These are phyloP conservation scores for Paraglomus occultum DNA, from an alignment of 192 early-diverging fungal species.

Conservation along the genomic window DNA sequence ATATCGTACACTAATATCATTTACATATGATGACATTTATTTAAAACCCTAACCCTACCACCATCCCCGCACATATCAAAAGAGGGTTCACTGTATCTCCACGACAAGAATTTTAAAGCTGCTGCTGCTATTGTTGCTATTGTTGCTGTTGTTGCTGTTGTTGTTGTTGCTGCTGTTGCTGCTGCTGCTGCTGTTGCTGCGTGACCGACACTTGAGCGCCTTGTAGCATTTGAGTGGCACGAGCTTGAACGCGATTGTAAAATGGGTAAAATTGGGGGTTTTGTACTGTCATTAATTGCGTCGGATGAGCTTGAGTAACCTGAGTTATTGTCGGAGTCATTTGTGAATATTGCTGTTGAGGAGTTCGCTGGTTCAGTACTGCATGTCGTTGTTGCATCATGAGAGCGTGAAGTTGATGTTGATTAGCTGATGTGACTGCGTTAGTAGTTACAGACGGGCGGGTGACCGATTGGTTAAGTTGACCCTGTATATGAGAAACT, in stretches of 20 bases:
- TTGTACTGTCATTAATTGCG: constrained; percentile 28
- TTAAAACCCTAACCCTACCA: too few relatives aligned
- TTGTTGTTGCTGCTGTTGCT: constrained; percentile 33
- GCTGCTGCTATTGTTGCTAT: constrained; percentile 28
- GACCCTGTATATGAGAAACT: not conserved
- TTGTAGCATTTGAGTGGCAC: constrained; percentile 25
- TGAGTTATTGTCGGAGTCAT: constrained; percentile 32
- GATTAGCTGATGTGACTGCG: not conserved
- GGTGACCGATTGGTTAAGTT: not conserved
- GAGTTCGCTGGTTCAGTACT: constrained; percentile 22
- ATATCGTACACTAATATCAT: too few relatives aligned
- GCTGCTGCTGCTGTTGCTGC: constrained; percentile 32
- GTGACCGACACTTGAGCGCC: constrained; percentile 31
- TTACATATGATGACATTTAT: too few relatives aligned
- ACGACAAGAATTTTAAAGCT: not conserved
- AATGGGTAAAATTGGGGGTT: constrained; percentile 25
- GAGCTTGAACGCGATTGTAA: constrained; percentile 29
- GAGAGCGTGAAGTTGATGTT: not conserved
- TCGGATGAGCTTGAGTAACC: constrained; percentile 28
- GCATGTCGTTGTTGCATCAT: constrained; percentile 21
- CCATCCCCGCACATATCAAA: too few relatives aligned
- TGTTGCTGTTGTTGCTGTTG: constrained; percentile 32
- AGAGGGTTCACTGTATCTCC: too few relatives aligned
- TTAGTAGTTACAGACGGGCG: not conserved
- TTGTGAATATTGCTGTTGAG: constrained; percentile 26